These are phyloP conservation scores for Pholiota molesta DNA, from an alignment of 768 basidiomycete genomes.

Conservation along the genomic window DNA sequence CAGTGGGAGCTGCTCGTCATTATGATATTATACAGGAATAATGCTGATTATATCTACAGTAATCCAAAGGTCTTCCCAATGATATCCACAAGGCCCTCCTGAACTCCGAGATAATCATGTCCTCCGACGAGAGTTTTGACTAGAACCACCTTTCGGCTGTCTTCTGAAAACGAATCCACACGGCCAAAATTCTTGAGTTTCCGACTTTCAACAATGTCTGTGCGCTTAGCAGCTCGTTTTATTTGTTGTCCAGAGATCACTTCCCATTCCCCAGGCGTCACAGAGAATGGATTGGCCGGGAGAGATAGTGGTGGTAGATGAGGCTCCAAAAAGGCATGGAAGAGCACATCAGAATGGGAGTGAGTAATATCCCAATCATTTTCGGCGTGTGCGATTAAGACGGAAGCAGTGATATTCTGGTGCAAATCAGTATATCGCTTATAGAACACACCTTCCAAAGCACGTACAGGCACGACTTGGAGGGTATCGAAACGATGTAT, in stretches of 20 bases:
- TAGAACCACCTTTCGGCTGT: conserved; percentile 51
- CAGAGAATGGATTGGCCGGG: conserved; percentile 29
- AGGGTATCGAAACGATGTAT: conserved; percentile 65
- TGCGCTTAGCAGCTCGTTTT: conserved; percentile 42
- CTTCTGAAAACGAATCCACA: conserved; percentile 52
- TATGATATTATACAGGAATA: neutral
- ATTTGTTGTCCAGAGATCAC: conserved; percentile 41
- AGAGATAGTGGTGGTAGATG: conserved; percentile 51
- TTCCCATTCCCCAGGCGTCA: conserved; percentile 45
- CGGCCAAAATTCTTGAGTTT: conserved; percentile 60
- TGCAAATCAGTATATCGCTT: conserved; percentile 24
- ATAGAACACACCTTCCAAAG: neutral
- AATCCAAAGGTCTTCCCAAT: conserved; percentile 44
- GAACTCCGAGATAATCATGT: conserved; percentile 62
- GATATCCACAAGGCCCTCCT: conserved; percentile 77
- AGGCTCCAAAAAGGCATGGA: conserved; percentile 70
- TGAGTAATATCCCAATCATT: conserved; percentile 82
- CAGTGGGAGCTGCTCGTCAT: neutral
- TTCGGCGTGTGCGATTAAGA: conserved; percentile 77
- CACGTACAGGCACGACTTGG: conserved; percentile 58
- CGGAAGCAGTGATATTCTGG: conserved; percentile 67
- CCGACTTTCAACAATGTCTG: conserved; percentile 46
- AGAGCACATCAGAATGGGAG: conserved; percentile 73
- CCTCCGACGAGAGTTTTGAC: conserved; percentile 66
- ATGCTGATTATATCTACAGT: conserved; percentile 1